phyloP scores from a whole-genome alignment of 441 rosid genomes.

The Macaranga tanarius region DNA sequence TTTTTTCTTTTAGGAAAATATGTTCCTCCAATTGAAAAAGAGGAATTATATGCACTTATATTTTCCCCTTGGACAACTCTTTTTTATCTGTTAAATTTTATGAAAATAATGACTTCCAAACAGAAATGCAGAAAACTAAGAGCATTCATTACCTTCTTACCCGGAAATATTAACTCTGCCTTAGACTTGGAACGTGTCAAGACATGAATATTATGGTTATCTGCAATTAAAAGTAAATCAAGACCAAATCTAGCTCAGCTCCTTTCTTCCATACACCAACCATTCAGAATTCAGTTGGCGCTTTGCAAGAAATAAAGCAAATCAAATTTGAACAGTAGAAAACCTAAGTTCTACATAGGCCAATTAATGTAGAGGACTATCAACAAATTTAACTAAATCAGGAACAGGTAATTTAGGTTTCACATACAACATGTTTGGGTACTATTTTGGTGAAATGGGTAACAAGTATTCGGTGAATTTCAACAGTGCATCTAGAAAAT shows the following conservation, averaged over 20 bases:
- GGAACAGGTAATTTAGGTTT: background rate
- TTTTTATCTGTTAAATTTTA: background rate
- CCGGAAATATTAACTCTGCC: slow-evolving; percentile 87
- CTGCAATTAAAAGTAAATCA: slow-evolving; percentile 41
- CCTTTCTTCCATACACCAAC: background rate
- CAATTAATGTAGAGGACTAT: too few relatives aligned
- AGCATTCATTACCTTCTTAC: slow-evolving; percentile 86
- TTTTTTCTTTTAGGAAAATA: background rate
- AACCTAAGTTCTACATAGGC: background rate
- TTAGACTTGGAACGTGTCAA: slow-evolving; percentile 83
- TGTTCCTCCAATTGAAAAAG: background rate
- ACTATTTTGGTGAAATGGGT: too few relatives aligned
- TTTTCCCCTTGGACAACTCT: background rate
- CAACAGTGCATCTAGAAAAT: background rate
- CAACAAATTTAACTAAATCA: background rate
- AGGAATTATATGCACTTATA: background rate
- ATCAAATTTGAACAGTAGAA: background rate
- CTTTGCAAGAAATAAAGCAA: background rate
- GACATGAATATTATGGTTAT: slow-evolving; percentile 60
- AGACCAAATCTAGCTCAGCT: slow-evolving; percentile 23
- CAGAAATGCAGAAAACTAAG: slow-evolving; percentile 14
- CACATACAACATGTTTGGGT: background rate
- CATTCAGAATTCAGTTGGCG: background rate
- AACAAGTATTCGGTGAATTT: background rate
- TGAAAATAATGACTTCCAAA: background rate